Evolutionary conservation across 495 filamentous ascomycete species (phyloP).

Genomic region (Friedmanniomyces endolithicus): DNA sequence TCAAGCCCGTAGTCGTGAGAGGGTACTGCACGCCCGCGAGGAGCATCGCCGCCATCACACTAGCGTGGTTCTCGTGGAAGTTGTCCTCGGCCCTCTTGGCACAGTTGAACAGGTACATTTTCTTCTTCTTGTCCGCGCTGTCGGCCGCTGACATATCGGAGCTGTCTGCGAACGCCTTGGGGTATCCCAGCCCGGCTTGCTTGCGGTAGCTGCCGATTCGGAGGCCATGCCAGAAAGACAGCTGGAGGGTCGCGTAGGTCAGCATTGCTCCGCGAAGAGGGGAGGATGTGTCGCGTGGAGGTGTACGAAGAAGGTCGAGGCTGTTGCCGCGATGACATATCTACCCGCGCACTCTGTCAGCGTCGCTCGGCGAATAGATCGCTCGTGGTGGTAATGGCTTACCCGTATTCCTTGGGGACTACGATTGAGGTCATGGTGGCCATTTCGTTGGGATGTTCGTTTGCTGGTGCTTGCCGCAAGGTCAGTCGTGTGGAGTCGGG

Average conservation of each 20-base stretch:
- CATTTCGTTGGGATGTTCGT: neutral
- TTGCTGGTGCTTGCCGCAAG: neutral
- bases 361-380: neutral
- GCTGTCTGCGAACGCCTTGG: slow-evolving; percentile 27
- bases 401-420: slow-evolving; percentile 31
- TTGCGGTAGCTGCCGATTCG: slow-evolving; percentile 29
- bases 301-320: slow-evolving; percentile 9
- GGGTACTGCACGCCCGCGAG: slow-evolving; percentile 31
- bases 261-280: slow-evolving; percentile 6
- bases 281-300: neutral
- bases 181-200: slow-evolving; percentile 28
- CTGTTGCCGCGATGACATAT: slow-evolving; percentile 8
- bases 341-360: neutral
- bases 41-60: slow-evolving; percentile 23
- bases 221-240: slow-evolving; percentile 27
- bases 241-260: slow-evolving; percentile 4
- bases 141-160: slow-evolving; percentile 20
- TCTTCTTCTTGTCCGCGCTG: slow-evolving; percentile 21
- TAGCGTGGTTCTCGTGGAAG: slow-evolving; percentile 31
- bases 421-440: slow-evolving; percentile 12
- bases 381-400: slow-evolving; percentile 11
- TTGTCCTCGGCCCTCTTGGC: slow-evolving; percentile 34
- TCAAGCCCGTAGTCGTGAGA: slow-evolving; percentile 17
- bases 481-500: too few relatives aligned
- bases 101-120: slow-evolving; percentile 33